Conservation (phyloP, 805 yeast genomes). For the Blastobotrys attinorum region DNA sequence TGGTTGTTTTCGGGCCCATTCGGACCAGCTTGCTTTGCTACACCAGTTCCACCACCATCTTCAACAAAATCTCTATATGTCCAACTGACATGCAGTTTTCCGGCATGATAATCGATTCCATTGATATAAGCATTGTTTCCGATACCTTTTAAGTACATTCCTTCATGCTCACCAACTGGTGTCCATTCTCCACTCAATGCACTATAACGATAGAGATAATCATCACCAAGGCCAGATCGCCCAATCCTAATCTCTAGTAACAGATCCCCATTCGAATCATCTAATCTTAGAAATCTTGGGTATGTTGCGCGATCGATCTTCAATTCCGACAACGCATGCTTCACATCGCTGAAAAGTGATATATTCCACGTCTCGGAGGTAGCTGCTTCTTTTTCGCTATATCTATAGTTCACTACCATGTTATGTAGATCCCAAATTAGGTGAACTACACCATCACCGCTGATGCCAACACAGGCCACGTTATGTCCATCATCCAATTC, state of each 20-base stretch:
- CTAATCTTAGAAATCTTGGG: constrained; percentile 16
- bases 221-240: constrained; percentile 20
- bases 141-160: constrained; percentile 15
- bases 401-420: constrained; percentile 17
- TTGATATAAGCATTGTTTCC: constrained; percentile 19
- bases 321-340: constrained; percentile 5
- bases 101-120: constrained; percentile 14
- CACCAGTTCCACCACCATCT: constrained; percentile 11
- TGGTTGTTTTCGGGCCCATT: constrained; percentile 23
- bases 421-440: constrained; percentile 22
- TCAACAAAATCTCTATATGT: constrained; percentile 20
- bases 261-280: constrained; percentile 14
- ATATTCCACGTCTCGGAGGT: constrained; percentile 2
- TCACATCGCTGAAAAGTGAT: constrained; percentile 1
- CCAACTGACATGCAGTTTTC: constrained; percentile 16
- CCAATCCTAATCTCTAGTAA: constrained; percentile 13
- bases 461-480: constrained; percentile 20
- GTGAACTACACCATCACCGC: constrained; percentile 21
- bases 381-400: constrained; percentile 1
- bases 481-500: constrained; percentile 21
- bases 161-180: constrained; percentile 9
- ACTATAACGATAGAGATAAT: constrained; percentile 13
- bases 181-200: constrained; percentile 9
- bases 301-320: constrained; percentile 15
- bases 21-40: constrained; percentile 17